Evolutionary conservation across 441 rosid genomes (phyloP).

Genomic region (Gossypium schwendimanii): DNA sequence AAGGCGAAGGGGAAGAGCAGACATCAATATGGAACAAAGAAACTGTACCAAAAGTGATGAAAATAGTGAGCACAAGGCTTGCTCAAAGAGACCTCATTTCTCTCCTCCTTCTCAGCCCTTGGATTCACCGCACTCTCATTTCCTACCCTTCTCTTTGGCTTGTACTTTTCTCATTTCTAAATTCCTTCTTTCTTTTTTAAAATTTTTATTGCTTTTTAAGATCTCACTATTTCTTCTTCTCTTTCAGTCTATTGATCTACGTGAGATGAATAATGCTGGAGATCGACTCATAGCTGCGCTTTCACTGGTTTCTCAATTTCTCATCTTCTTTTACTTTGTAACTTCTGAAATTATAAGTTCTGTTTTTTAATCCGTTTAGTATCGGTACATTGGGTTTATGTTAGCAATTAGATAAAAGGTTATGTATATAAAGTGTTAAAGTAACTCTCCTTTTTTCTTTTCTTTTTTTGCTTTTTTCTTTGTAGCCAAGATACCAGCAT

Average conservation of each 20-base stretch:
- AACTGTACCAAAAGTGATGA: constrained; percentile 60
- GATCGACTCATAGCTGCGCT: constrained; percentile 63
- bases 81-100: constrained; percentile 58
- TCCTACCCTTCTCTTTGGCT: constrained; percentile 61
- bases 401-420: not conserved
- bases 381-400: not conserved
- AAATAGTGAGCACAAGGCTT: constrained; percentile 60
- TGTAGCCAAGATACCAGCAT: constrained; percentile 64
- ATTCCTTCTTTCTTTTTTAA: not conserved
- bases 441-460: not conserved
- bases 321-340: not conserved
- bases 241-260: constrained; percentile 55
- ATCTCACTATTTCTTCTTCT: constrained; percentile 19
- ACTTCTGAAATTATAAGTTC: constrained; percentile 1
- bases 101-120: constrained; percentile 66
- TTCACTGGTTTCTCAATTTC: constrained; percentile 48
- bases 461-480: constrained; percentile 1
- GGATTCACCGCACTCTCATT: constrained; percentile 54
- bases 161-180: constrained; percentile 29
- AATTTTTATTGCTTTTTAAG: not conserved
- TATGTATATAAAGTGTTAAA: not conserved
- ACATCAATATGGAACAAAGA: constrained; percentile 54
- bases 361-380: not conserved
- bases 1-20: constrained; percentile 26
- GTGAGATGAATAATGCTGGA: constrained; percentile 70